Percentiles rank a stretch among this genome's conserved stretches.
Evolutionary conservation across 202 grass and related monocot species (phyloP).

Genomic region (Zoysia matrella): DNA sequence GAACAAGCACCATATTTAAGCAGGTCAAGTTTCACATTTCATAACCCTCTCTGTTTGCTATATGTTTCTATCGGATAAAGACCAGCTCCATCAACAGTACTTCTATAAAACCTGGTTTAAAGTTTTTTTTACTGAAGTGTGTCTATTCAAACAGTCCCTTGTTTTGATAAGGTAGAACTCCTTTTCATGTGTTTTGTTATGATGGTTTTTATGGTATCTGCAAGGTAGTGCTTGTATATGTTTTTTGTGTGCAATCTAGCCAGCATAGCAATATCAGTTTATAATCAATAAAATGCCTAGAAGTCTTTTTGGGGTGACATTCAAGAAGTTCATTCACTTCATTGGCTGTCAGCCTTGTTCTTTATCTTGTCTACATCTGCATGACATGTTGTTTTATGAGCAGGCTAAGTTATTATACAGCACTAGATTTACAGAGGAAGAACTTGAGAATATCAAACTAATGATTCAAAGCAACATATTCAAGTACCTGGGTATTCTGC

Average conservation of each 20-base stretch:
- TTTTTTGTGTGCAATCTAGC: conserved; percentile 19
- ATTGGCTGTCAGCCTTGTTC: background rate
- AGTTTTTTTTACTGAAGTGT: background rate
- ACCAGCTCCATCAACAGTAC: background rate
- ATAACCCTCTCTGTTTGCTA: conserved; percentile 13
- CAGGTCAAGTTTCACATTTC: conserved; percentile 34
- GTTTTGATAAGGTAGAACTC: conserved; percentile 26
- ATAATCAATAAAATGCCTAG: conserved; percentile 1
- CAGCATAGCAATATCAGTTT: conserved; percentile 5
- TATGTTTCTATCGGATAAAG: background rate
- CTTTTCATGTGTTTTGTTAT: background rate
- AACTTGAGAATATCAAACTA: conserved; percentile 85
- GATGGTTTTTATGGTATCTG: background rate
- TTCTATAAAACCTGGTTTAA: background rate
- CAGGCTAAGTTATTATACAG: conserved; percentile 91
- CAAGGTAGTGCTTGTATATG: conserved; percentile 19
- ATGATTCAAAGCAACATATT: conserved; percentile 99
- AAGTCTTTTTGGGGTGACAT: background rate
- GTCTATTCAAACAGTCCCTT: background rate
- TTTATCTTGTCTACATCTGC: conserved; percentile 27
- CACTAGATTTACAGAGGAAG: conserved; percentile 74
- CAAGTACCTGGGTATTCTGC: conserved; percentile 90
- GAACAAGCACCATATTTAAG: background rate
- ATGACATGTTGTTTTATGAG: conserved; percentile 30
- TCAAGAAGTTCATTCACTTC: conserved; percentile 15